phyloP scores from a whole-genome alignment of 176 grass and related monocot genomes.

The Elymus sibiricus region DNA sequence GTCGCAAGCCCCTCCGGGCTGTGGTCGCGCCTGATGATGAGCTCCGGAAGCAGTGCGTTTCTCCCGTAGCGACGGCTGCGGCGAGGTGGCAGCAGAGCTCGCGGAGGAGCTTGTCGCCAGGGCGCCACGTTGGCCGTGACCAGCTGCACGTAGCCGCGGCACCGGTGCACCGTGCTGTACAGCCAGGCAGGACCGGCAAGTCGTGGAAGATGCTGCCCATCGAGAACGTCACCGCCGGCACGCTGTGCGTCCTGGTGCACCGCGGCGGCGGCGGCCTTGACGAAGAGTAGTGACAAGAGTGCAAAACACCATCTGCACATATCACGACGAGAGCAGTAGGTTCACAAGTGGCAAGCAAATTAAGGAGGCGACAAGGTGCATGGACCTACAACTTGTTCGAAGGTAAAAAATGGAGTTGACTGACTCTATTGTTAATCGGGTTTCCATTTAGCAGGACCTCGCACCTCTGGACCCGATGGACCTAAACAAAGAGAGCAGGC shows the following conservation, averaged over 20 bases:
- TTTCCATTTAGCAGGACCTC: too few relatives aligned
- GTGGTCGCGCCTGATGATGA: constrained; percentile 48
- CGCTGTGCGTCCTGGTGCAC: constrained; percentile 32
- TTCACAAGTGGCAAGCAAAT: too few relatives aligned
- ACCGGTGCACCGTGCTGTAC: constrained; percentile 20
- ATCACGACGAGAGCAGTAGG: too few relatives aligned
- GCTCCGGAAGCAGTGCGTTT: constrained; percentile 74
- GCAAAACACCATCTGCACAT: constrained; percentile 6
- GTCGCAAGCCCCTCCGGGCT: constrained; percentile 45
- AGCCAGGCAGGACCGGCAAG: constrained; percentile 60
- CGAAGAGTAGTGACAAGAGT: too few relatives aligned
- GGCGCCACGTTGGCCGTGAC: constrained; percentile 45
- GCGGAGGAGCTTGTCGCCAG: constrained; percentile 56
- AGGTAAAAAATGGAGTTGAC: too few relatives aligned
- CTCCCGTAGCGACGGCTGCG: not conserved
- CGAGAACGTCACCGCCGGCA: constrained; percentile 63
- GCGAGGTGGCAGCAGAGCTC: constrained; percentile 45
- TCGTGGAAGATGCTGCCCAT: constrained; percentile 95
- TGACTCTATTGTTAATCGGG: too few relatives aligned
- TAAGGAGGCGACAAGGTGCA: too few relatives aligned
- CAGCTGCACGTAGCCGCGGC: constrained; percentile 59
- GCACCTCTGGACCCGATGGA: constrained; percentile 31
- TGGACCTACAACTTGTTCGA: too few relatives aligned
- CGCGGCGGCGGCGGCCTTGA: not conserved
- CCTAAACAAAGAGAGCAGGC: constrained; percentile 24